These are phyloP conservation scores for Eimeria maxima DNA, from an alignment of 169 alveolate species.

Conservation along the genomic window DNA sequence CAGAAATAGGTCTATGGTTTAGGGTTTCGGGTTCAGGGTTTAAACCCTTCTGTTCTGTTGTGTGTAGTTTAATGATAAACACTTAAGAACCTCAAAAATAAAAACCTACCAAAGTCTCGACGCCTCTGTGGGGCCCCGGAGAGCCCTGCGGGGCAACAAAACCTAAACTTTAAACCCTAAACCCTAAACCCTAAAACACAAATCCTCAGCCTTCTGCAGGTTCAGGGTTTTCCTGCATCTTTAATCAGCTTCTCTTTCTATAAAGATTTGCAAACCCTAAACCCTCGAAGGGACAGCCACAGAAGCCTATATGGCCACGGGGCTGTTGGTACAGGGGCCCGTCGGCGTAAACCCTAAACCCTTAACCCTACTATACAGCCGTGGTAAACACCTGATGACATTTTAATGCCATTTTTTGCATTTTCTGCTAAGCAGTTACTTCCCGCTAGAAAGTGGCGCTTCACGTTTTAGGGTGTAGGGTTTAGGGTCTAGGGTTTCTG, in stretches of 20 bases:
- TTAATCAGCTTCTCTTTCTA: too few species aligned
- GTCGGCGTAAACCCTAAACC: constrained; percentile 16
- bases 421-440: not conserved
- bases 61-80: not conserved
- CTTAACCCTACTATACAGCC: not conserved
- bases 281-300: not conserved
- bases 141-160: not conserved
- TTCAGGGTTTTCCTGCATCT: too few species aligned
- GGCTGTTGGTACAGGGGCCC: not conserved
- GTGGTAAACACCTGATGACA: not conserved
- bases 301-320: not conserved
- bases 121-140: constrained; percentile 5
- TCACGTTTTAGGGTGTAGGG: not conserved
- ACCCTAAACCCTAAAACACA: constrained; percentile 21
- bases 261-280: not conserved
- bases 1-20: not conserved
- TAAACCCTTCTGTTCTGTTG: not conserved
- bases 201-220: not conserved
- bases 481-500: not conserved
- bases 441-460: not conserved
- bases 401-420: not conserved
- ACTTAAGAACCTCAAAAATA: not conserved
- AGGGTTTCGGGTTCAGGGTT: not conserved
- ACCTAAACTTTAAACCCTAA: constrained; percentile 15
- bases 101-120: not conserved